Conservation (phyloP, 2,329 filamentous ascomycete species). For the Lanzia echinophila region DNA sequence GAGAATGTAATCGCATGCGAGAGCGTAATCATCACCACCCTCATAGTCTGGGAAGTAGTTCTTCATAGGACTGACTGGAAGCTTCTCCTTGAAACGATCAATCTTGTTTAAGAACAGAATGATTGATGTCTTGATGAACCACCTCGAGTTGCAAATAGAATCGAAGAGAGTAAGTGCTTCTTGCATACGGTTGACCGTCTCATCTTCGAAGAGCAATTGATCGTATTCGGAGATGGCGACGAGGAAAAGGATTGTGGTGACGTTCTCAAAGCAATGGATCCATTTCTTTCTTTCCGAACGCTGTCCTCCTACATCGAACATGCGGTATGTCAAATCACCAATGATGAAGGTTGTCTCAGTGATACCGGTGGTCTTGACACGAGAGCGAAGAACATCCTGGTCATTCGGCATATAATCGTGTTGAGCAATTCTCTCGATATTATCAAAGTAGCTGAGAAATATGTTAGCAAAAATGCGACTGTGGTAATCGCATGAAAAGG, state of each 20-base stretch:
- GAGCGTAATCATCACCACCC: constrained; percentile 89
- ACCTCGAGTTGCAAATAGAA: constrained; percentile 80
- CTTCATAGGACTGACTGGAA: constrained; percentile 75
- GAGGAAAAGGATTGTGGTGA: constrained; percentile 84
- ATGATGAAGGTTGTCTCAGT: constrained; percentile 93
- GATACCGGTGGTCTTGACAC: constrained; percentile 89
- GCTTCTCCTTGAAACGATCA: constrained; percentile 81
- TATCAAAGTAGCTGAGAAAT: constrained; percentile 68
- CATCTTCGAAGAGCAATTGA: constrained; percentile 91
- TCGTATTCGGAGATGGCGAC: constrained; percentile 96
- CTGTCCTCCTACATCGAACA: constrained; percentile 75
- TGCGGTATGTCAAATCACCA: constrained; percentile 88
- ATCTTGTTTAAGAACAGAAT: constrained; percentile 90
- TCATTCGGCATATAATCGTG: constrained; percentile 82
- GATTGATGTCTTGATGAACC: constrained; percentile 87
- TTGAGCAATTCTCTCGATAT: constrained; percentile 67
- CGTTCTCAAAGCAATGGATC: constrained; percentile 74
- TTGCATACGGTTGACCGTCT: constrained; percentile 94
- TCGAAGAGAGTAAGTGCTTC: constrained; percentile 82
- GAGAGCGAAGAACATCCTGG: constrained; percentile 87
- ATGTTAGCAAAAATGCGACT: not conserved
- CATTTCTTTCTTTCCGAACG: constrained; percentile 72
- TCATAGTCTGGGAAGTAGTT: constrained; percentile 90
- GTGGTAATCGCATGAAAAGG: not conserved
- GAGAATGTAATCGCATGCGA: constrained; percentile 96